Base-by-base conservation (phyloP, 225 moss, liverwort and hornwort genomes). In the Asterella californica region DNA sequence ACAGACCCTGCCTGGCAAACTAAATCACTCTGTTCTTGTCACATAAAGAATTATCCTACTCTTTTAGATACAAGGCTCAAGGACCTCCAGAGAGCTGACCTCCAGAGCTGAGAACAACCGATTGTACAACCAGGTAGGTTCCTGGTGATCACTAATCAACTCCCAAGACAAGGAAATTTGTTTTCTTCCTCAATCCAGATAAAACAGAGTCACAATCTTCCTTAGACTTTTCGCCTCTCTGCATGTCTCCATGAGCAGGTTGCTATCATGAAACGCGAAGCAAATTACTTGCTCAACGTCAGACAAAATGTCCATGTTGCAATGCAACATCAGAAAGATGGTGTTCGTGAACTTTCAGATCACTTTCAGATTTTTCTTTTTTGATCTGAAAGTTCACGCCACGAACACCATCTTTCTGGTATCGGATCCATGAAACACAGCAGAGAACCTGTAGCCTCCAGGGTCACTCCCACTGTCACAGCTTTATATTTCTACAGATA, bases 221-320 rank as follows among this genome's bases (percentile, higher is more conserved):
- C 93, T 92, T 76, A 99, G 80, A 63, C 87, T 92, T 72, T 99
- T 99, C 61, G 99, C 99, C 88, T 99, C 99, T 83, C 92, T 91
- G 82, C 99, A 99, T 47, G 99, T 99, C 83, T 99, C 99, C 99
- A 99, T 99, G 25, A 99, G 91, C 81, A 99, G 78, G 86, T 99
- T 99, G 86, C 99, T 99, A 83, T 99, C 99, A 67, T 99, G 99
- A 74, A 99, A 99, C 50, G 99, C 99, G 82, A 99, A 99, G 81
- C 99, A 99, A 78, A 99, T 95, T 42, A 99, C 95, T 88, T 99
- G 99, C 91, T 99, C 95, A 76, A 99, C 99, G 86, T 99, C 93
- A 82, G 95, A 93, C 82, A 99, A 86, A 83, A 99, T 99, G 88
- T 99, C 99, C 99, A 99, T 99, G 78, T 99, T 99, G 88, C 99